A percentile compares a stretch with the other conserved stretches of the same genome.
phyloP scores from a whole-genome alignment of 2,329 filamentous ascomycete species.

The Parastagonospora avenae region DNA sequence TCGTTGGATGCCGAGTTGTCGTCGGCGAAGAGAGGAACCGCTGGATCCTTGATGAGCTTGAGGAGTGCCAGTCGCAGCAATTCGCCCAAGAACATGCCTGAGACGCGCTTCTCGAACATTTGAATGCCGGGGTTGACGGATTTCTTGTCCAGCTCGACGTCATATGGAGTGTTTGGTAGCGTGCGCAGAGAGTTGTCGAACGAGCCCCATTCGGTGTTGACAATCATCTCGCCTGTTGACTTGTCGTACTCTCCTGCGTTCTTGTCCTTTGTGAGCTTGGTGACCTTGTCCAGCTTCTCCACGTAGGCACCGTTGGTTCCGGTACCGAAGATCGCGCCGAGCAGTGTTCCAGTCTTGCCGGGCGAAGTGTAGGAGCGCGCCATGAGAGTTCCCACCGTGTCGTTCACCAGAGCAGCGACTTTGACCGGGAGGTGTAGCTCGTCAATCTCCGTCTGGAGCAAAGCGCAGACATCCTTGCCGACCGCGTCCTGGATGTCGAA shows the following conservation, averaged over 20 bases:
- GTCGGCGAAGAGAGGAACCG: conserved; percentile 75
- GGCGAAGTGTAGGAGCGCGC: conserved; percentile 93
- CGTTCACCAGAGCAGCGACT: conserved; percentile 95
- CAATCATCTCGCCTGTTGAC: conserved; percentile 89
- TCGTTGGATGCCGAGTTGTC: conserved; percentile 74
- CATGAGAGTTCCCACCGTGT: conserved; percentile 97
- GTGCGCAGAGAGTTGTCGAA: conserved; percentile 94
- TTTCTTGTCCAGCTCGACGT: conserved; percentile 75
- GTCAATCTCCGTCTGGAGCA: conserved; percentile 90
- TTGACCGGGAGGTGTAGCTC: conserved; percentile 83
- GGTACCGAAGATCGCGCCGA: conserved; percentile 98
- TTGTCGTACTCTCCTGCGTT: conserved; percentile 68
- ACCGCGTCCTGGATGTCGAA: conserved; percentile 96
- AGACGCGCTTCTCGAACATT: conserved; percentile 99
- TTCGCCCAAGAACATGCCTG: conserved; percentile 97
- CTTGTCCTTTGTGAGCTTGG: conserved; percentile 65
- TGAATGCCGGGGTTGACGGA: conserved; percentile 93
- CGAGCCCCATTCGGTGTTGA: conserved; percentile 98
- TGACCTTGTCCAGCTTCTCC: conserved; percentile 85
- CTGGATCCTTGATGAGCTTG: conserved; percentile 70
- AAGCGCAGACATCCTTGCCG: conserved; percentile 89
- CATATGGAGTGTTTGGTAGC: conserved; percentile 83
- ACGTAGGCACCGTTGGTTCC: conserved; percentile 98
- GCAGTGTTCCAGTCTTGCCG: conserved; percentile 80
- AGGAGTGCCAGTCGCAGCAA: conserved; percentile 81